A percentile compares a stretch with the other conserved stretches of the same genome.
Conservation (phyloP, 2,329 filamentous ascomycete species). For the Ophiostoma novo-ulmi region DNA sequence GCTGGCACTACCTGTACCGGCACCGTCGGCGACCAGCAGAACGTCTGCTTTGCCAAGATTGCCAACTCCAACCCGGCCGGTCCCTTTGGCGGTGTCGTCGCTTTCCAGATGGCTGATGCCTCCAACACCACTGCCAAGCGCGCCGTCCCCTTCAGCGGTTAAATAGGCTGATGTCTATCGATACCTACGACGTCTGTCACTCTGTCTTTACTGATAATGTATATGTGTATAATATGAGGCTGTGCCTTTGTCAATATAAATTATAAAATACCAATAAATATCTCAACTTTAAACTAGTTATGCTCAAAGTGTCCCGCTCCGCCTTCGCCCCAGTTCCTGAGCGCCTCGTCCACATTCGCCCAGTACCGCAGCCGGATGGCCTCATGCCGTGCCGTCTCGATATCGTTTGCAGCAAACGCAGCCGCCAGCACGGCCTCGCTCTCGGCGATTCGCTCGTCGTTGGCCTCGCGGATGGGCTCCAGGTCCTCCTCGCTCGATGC, state of each 20-base stretch:
- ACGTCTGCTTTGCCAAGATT: constrained; percentile 43
- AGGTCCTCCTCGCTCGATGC: constrained; percentile 63
- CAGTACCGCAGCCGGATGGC: constrained; percentile 80
- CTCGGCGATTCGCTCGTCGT: constrained; percentile 59
- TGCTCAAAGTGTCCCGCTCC: constrained; percentile 47
- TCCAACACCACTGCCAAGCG: constrained; percentile 20
- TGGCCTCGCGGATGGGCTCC: constrained; percentile 54
- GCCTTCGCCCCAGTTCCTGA: constrained; percentile 72
- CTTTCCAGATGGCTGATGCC: constrained; percentile 37
- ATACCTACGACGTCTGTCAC: neutral
- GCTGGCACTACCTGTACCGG: constrained; percentile 39
- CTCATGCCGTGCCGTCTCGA: constrained; percentile 64
- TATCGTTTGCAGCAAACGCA: constrained; percentile 58
- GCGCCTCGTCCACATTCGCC: constrained; percentile 76
- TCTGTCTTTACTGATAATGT: neutral
- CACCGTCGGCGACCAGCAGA: constrained; percentile 32
- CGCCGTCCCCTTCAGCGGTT: constrained; percentile 1
- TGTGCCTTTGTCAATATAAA: neutral
- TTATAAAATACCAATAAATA: neutral
- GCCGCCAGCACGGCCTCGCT: constrained; percentile 59
- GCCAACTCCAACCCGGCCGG: constrained; percentile 39
- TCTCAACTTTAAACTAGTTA: neutral
- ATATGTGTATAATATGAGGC: neutral
- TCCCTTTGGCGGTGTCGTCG: constrained; percentile 40
- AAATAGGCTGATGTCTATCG: neutral